These are phyloP conservation scores for Gonapodya prolifera DNA, from an alignment of 192 early-diverging fungal species.

Conservation along the genomic window DNA sequence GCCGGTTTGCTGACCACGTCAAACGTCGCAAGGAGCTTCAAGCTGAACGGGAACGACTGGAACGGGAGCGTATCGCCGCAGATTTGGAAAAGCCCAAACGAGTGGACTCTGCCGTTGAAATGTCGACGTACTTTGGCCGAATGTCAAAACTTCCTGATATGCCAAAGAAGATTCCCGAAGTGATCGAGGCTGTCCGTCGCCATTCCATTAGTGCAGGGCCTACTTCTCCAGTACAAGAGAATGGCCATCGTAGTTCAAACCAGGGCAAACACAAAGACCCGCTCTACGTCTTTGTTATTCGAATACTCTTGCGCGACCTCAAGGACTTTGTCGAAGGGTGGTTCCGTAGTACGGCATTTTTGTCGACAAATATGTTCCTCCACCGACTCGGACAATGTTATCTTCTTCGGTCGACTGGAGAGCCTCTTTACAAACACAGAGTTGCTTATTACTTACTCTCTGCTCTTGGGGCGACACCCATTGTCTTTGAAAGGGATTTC, in stretches of 20 bases:
- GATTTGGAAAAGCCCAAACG: not conserved
- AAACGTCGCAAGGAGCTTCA: not conserved
- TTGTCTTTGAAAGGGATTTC: not conserved
- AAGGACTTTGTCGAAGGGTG: not conserved
- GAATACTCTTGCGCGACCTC: not conserved
- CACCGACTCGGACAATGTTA: not conserved
- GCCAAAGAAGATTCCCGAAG: not conserved
- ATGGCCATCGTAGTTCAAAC: not conserved
- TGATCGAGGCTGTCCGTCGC: not conserved
- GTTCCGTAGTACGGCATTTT: not conserved
- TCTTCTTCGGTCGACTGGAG: not conserved
- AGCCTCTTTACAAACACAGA: not conserved
- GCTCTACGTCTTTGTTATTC: not conserved
- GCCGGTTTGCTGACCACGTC: not conserved
- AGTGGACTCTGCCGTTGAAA: not conserved
- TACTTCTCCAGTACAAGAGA: not conserved
- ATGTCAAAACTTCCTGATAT: not conserved
- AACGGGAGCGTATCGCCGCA: not conserved
- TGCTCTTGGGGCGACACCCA: not conserved
- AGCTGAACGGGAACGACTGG: not conserved
- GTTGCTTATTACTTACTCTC: not conserved
- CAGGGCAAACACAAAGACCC: not conserved
- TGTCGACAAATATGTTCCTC: not conserved
- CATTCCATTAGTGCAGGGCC: not conserved
- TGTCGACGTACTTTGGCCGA: not conserved